Evolutionary conservation across 176 grass and related monocot species (phyloP), one percentile per base, ranked within the genome.

Genomic region (Poa annua): DNA sequence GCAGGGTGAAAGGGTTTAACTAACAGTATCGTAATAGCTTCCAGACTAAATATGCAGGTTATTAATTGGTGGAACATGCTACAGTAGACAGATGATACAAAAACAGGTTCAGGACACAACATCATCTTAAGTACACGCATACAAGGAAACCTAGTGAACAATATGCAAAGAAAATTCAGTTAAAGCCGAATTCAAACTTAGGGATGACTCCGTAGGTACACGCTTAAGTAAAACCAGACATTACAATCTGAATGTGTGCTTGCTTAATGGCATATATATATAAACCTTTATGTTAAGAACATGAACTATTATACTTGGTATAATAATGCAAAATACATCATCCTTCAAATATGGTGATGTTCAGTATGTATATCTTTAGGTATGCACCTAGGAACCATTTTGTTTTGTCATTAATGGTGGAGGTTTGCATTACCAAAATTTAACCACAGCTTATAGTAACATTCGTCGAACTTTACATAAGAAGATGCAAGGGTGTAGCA

Each of bases 381-480:
- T 39, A 81, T 76, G 61, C 6, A 48, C 20, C 60, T 71, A 71
- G 14, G 16, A 55, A 36, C 33, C 75, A 6, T 34, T 54, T 41
- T 32, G 22, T 21, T 52, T 76, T 44, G 15, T 19, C 85, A 57
- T 41, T 86, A 22, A 19, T 52, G 66, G 32, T 39, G 12, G 34
- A 81, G 24, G 24, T n/a, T 22, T 44, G 38, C 25, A 47, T 49
- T 50, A 67, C 38, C 16, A 76, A 47, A 76, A 67, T 41, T 45
- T 19, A 68, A 80, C 13, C 20, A 34, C 0, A 14, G 45, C 45
- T 15, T 49, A 19, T 14, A 49, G 47, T 0, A 49, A 49, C 16
- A 90, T 61, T 24, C 21, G 55, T 61, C 64, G 29, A 84, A 16
- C n/a, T 56, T 60, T 70, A 16, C 14, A 53, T 64, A 82, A 83